Percentiles rank a stretch among this genome's conserved stretches.
Conservation (phyloP, 2,329 filamentous ascomycete species). For the Kalmusia sp. region DNA sequence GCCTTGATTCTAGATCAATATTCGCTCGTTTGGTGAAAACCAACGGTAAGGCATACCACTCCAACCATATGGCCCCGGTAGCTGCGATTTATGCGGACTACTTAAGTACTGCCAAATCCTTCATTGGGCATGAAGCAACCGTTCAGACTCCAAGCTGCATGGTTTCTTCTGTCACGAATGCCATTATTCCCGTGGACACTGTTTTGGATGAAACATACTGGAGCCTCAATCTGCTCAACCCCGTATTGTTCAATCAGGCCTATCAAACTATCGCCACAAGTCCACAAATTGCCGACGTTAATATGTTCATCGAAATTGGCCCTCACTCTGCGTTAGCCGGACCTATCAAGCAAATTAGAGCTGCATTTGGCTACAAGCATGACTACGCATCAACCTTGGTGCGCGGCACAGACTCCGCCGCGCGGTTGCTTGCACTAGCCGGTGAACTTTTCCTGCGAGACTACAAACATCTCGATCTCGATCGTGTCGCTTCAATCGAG, state of each 20-base stretch:
- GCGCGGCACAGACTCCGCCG: neutral
- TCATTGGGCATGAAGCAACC: neutral
- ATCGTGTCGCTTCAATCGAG: neutral
- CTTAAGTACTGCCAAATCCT: neutral
- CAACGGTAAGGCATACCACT: neutral
- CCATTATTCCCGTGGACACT: neutral
- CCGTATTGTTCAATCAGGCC: neutral
- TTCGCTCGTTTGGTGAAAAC: neutral
- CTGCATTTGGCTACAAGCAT: neutral
- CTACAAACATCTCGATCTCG: neutral
- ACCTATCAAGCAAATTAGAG: neutral
- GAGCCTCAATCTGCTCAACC: neutral
- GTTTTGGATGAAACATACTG: neutral
- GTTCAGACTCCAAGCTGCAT: neutral
- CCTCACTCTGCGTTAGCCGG: neutral
- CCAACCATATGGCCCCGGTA: neutral
- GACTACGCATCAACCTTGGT: neutral
- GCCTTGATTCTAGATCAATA: neutral
- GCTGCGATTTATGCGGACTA: neutral
- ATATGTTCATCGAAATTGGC: neutral
- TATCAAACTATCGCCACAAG: neutral
- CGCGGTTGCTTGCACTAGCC: neutral
- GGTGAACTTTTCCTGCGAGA: neutral
- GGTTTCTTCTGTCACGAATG: neutral
- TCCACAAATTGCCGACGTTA: neutral